Evolutionary conservation across 495 filamentous ascomycete species (phyloP), one percentile per base, ranked within the genome.

Genomic region (Thermothielavioides terrestris): DNA sequence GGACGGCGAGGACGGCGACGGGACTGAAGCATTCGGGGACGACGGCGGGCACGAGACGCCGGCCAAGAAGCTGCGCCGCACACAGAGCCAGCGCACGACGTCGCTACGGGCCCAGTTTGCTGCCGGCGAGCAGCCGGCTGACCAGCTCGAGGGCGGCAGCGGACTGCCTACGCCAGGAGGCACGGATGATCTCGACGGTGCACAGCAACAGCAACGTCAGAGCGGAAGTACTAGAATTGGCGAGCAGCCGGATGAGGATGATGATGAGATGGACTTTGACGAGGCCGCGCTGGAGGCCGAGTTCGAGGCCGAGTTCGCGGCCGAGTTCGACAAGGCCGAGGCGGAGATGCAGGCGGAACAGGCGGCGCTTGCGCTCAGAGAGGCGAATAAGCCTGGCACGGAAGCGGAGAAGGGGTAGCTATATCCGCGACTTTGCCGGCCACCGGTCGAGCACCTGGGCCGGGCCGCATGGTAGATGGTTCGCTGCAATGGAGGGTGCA

Each of bases 221-320:
- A n/a, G n/a, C n/a, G n/a, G 26, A 27, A 12, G 28, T n/a, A 9
- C 18, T n/a, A 3, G 11, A 46, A 12, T n/a, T 60, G 53, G 22
- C 21, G 38, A 26, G 2, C n/a, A n/a, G n/a, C n/a, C n/a, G n/a
- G 55, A 43, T 3, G 55, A 40, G 9, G 59, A 51, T 0, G 63
- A 64, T 22, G 61, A 56, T 9, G 63, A 57, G 4, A 68, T 69
- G 14, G 69, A 73, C 30, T 77, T 77, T 17, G 75, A 78, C 8
- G 82, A 82, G 25, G 82, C 79, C 37, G 82, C 77, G 36, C 62
- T 86, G 17, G 83, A 85, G 59, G 77, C 77, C 10, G 81, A 87
- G 52, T 73, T 88, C 63, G 59, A 82, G 58, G 82, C 81, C 0
- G 83, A 81, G 36, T 77, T 86, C 42, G 80, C 82, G 48, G 75